Evolutionary conservation across 2,329 filamentous ascomycete genomes (phyloP), one percentile per base, ranked within the genome.

Genomic region (Penicillium psychrosexuale): DNA sequence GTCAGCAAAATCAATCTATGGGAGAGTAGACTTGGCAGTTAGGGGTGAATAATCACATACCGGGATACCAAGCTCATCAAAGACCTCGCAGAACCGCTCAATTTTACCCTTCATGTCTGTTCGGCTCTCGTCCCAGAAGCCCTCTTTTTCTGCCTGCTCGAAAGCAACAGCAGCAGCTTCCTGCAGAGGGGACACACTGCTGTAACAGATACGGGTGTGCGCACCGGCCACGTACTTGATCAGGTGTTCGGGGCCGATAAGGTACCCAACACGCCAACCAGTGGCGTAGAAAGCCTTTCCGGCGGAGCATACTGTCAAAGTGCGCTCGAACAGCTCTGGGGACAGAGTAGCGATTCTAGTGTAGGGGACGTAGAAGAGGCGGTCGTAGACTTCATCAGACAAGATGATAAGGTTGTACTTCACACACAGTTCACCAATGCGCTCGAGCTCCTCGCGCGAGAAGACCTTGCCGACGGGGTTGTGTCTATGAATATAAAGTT

Each of bases 241-340:
- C 49, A 97, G 80, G 58, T 96, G 84, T 50, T 90, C 84, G 0
- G 90, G 91, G 0, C 94, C 94, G 69, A 97, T 94, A 36, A 99
- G 80, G 86, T 93, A 99, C 52, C 94, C 90, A 63, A 97, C 92
- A 55, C 94, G 87, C 94, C 94, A 99, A 45, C 94, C 94, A 0
- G 94, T 99, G 53, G 90, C 91, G 70, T 97, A 97, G 75, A 99
- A 99, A 79, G 94, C 95, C 82, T 99, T 99, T 66, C 94, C 94
- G 1, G 91, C 94, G 0, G 91, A 96, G 19, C 94, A 94, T 30
- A 99, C 94, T 0, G 94, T 97, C 46, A 99, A 76, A 5, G 94
- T 97, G 62, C 96, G 82, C 55, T 84, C 84, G 64, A 91, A 91
- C 48, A 97, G 85, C 72, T 97, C 91, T 0, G 92, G 91, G 0